These are phyloP conservation scores for Monascus purpureus DNA, from an alignment of 495 filamentous ascomycete species.

Conservation along the genomic window DNA sequence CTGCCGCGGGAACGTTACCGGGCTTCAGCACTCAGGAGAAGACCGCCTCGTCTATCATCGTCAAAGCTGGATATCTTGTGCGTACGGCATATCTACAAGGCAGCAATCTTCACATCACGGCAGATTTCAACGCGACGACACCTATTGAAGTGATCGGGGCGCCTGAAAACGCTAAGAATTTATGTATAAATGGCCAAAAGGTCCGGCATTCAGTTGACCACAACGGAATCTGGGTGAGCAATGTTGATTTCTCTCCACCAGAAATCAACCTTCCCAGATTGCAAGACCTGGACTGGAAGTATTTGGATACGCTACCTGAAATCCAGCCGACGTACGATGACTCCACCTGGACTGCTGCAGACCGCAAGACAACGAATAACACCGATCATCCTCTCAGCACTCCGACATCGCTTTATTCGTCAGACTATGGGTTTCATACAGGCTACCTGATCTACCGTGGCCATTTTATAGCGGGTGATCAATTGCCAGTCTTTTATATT, in stretches of 20 bases:
- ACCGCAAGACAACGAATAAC: constrained; percentile 44
- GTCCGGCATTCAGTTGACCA: constrained; percentile 24
- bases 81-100: constrained; percentile 42
- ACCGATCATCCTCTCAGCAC: constrained; percentile 39
- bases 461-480: constrained; percentile 52
- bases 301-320: constrained; percentile 58
- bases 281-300: constrained; percentile 49
- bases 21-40: constrained; percentile 24
- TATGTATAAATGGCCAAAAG: constrained; percentile 46
- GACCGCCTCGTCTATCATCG: constrained; percentile 40
- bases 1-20: constrained; percentile 14
- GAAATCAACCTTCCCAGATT: constrained; percentile 40
- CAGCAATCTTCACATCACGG: constrained; percentile 41
- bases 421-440: constrained; percentile 63
- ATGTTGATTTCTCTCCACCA: constrained; percentile 38
- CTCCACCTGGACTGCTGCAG: constrained; percentile 45
- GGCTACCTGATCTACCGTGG: constrained; percentile 59
- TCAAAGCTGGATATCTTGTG: constrained; percentile 65
- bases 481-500: constrained; percentile 41
- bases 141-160: constrained; percentile 52
- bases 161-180: constrained; percentile 28
- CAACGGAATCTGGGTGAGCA: constrained; percentile 39
- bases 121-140: constrained; percentile 59
- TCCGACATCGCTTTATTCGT: constrained; percentile 48
- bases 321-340: constrained; percentile 51